These are phyloP conservation scores for Tagetes erecta DNA, from an alignment of 129 eudicot species.

Conservation along the genomic window DNA sequence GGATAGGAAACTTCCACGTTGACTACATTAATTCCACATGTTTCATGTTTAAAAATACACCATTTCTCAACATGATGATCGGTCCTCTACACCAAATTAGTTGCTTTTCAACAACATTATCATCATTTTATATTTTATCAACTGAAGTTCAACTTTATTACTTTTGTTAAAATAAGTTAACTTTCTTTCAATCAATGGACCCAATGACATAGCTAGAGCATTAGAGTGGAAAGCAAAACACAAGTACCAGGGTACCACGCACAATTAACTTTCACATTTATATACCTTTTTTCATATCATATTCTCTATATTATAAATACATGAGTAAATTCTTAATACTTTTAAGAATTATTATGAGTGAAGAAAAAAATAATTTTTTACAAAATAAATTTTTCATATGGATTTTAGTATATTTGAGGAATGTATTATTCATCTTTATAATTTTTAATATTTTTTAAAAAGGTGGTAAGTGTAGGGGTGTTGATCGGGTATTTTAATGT, in stretches of 20 bases:
- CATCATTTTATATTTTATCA: not conserved
- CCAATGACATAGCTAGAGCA: not conserved
- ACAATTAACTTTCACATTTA: not conserved
- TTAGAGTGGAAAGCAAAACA: not conserved
- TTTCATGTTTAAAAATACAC: slow-evolving; percentile 6
- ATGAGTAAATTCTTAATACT: too few species aligned
- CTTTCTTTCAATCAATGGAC: not conserved
- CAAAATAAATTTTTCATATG: too few species aligned
- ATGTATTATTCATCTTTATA: too few species aligned
- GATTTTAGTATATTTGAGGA: too few species aligned
- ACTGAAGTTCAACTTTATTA: not conserved
- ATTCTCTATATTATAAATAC: too few species aligned
- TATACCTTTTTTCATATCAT: too few species aligned
- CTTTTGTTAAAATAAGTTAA: not conserved
- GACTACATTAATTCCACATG: not conserved
- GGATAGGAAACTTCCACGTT: slow-evolving; percentile 13
- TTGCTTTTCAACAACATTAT: not conserved
- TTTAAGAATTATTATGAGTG: too few species aligned
- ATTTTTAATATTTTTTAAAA: too few species aligned
- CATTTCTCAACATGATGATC: not conserved
- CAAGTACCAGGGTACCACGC: not conserved
- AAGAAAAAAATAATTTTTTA: too few species aligned
- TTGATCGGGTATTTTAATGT: too few species aligned
- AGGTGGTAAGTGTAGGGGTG: too few species aligned
- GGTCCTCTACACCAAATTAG: not conserved